Evolutionary conservation across 257 asterid species (phyloP), one percentile per base, ranked within the genome.

Genomic region (Fraxinus quadrangulata): DNA sequence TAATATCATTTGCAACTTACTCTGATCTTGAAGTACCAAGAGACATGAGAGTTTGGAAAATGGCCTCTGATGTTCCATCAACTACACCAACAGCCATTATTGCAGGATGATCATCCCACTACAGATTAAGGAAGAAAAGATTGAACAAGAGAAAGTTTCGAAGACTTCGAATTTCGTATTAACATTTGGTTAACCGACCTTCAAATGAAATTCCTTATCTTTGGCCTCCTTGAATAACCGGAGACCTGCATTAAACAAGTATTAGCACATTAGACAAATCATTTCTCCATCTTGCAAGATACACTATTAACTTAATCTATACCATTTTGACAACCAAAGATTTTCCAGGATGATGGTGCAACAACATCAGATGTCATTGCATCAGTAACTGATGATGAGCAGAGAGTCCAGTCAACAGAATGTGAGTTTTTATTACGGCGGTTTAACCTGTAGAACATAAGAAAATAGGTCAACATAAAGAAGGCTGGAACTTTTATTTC

Each of bases 1-100:
- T 40, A 69, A 80, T 54, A 71, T 71, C 24, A 19, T 78, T 78
- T 33, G 47, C n/a, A 75, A 85, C 96, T 85, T 89, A 93, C 99
- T 95, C 98, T 63, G 98, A 88, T 92, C 98, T 93, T 73, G 97
- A 95, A 83, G 96, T 89, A 85, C 98, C 97, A 85, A 95, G 94
- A 74, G 99, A 95, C 97, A 95, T 90, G 59, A 95, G 94, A 17
- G 94, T 89, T 82, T 90, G 97, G 75, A 93, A 95, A 82, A 91
- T 87, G 75, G 98, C 96, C 87, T 95, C 99, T 42, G 99, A 93
- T 80, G 94, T 85, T 71, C 92, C 97, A 73, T 91, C 97, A 78
- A 93, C 87, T 77, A 93, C 97, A 78, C 99, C 99, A 83, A 93
- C 98, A 19, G 96, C 97, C 99, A 95, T 95, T 80, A 95, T 89